Evolutionary conservation across 768 basidiomycete genomes (phyloP).

Genomic region (Mycena crocata): DNA sequence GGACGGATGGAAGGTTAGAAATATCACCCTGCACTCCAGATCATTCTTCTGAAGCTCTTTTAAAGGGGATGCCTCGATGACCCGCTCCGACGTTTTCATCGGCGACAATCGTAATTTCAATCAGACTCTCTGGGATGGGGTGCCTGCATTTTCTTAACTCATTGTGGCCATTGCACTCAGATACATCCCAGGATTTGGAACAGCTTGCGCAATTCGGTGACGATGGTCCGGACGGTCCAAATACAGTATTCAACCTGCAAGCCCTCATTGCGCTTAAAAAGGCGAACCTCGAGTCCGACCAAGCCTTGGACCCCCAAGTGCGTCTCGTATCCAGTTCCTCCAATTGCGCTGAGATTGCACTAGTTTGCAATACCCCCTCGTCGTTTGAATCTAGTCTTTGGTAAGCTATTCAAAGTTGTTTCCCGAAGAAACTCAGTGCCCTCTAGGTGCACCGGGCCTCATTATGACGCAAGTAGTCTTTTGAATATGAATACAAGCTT

Average conservation of each 20-base stretch:
- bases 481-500: no score
- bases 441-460: no score
- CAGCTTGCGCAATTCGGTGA: conserved; percentile 13
- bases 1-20: conserved; percentile 2
- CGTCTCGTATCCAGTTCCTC: no score
- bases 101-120: conserved; percentile 15
- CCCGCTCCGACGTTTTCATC: conserved; percentile 11
- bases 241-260: conserved; percentile 9
- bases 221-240: conserved; percentile 13
- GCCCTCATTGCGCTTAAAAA: conserved; percentile 7
- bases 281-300: no score
- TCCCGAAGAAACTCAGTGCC: no score
- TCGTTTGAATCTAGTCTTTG: no score
- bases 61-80: conserved; percentile 18
- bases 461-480: no score
- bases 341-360: no score
- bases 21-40: not conserved
- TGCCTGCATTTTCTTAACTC: not conserved
- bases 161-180: not conserved
- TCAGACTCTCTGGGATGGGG: no score
- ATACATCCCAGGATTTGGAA: conserved; percentile 11
- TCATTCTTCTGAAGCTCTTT: not conserved
- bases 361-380: no score
- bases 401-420: no score
- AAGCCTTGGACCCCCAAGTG: no score